Percentiles rank a stretch among this genome's conserved stretches.
Evolutionary conservation across 169 alveolate species (phyloP).

Genomic region (Plasmodium vivax): DNA sequence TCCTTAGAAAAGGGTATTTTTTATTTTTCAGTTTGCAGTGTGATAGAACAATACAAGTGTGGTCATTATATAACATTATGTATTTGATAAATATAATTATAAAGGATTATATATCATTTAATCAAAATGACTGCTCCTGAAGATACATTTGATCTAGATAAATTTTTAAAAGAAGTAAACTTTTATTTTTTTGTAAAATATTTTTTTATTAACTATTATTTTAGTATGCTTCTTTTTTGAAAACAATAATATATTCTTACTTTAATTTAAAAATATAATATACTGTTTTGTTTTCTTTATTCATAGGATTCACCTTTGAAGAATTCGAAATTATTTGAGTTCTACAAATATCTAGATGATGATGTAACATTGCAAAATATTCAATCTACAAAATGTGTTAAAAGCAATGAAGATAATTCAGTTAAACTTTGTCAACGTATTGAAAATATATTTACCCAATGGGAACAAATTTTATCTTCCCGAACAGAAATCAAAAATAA

Average conservation of each 20-base stretch:
- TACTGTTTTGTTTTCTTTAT: neutral
- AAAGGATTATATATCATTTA: no score
- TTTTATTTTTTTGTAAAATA: no score
- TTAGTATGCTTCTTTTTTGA: neutral
- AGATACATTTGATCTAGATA: no score
- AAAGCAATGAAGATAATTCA: neutral
- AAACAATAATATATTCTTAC: neutral
- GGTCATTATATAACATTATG: no score
- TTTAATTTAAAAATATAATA: neutral
- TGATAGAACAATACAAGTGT: no score
- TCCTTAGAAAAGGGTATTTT: no score
- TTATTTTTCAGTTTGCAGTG: no score
- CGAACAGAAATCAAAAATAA: neutral
- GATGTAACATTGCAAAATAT: neutral
- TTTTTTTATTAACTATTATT: neutral
- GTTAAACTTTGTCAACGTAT: neutral
- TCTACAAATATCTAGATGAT: neutral
- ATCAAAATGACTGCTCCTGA: no score
- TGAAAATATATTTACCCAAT: neutral
- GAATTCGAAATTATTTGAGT: neutral
- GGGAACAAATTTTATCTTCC: neutral
- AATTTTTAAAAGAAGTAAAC: no score
- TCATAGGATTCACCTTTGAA: neutral
- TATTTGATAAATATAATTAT: no score
- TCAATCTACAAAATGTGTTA: neutral